Percentiles rank a stretch among this genome's conserved stretches.
These are phyloP conservation scores for Dactylellina leptospora DNA, from an alignment of 2,329 filamentous ascomycete genomes.

Conservation along the genomic window DNA sequence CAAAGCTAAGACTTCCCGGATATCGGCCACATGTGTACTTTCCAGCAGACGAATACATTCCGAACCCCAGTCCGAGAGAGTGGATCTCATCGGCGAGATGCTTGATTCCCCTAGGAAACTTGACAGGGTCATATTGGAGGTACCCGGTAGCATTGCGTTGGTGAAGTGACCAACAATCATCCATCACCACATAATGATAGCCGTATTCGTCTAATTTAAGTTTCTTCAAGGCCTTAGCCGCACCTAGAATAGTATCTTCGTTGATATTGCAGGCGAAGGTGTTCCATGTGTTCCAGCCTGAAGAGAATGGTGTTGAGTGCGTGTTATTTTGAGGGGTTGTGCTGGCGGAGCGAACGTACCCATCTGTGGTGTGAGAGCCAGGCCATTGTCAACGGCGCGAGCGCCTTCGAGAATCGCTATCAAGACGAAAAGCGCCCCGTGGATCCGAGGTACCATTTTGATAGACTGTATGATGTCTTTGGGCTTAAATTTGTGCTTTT, in stretches of 20 bases:
- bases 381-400: constrained; percentile 47
- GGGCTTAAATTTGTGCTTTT: neutral
- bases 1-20: constrained; percentile 67
- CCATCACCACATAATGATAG: constrained; percentile 68
- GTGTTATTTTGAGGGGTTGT: constrained; percentile 34
- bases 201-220: constrained; percentile 66
- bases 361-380: constrained; percentile 53
- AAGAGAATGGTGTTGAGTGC: constrained; percentile 36
- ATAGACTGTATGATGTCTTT: too few relatives aligned
- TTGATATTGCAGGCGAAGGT: constrained; percentile 66
- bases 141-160: constrained; percentile 60
- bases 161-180: constrained; percentile 70
- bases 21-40: constrained; percentile 67
- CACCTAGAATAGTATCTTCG: constrained; percentile 64
- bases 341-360: constrained; percentile 42
- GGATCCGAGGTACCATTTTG: neutral
- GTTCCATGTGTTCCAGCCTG: constrained; percentile 67
- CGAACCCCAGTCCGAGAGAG: constrained; percentile 68
- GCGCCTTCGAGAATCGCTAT: neutral
- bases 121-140: constrained; percentile 63
- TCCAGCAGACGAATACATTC: constrained; percentile 70
- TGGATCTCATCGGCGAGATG: constrained; percentile 67
- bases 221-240: constrained; percentile 64
- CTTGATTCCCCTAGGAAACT: constrained; percentile 70
- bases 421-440: constrained; percentile 8